A percentile compares a stretch with the other conserved stretches of the same genome.
phyloP scores from a whole-genome alignment of 2,329 filamentous ascomycete species.

The Aureobasidium sp. region DNA sequence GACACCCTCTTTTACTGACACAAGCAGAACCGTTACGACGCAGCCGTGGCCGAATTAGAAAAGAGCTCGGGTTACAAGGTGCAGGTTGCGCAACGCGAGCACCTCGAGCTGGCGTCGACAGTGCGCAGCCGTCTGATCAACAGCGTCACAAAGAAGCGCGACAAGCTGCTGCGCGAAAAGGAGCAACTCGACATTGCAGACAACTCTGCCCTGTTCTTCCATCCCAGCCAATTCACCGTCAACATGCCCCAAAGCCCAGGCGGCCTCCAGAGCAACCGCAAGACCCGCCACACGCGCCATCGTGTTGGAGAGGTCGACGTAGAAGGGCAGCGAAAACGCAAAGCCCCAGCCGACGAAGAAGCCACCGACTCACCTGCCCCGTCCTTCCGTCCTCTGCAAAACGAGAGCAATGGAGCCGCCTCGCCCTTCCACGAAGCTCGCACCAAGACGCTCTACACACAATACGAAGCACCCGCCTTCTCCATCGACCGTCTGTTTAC shows the following conservation, averaged over 20 bases:
- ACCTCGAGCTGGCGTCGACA: conserved; percentile 50
- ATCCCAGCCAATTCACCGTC: conserved; percentile 60
- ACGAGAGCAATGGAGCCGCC: conserved; percentile 41
- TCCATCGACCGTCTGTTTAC: conserved; percentile 60
- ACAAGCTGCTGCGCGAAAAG: conserved; percentile 55
- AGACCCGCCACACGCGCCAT: conserved; percentile 56
- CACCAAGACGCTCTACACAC: conserved; percentile 44
- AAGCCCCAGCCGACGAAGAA: conserved; percentile 47
- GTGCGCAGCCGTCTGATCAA: conserved; percentile 56
- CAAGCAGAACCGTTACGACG: conserved; percentile 50
- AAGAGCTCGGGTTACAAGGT: conserved; percentile 53
- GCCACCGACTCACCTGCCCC: conserved; percentile 53
- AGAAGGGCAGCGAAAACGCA: conserved; percentile 51
- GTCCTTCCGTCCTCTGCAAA: conserved; percentile 35
- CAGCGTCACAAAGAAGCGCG: conserved; percentile 50
- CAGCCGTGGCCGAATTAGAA: conserved; percentile 48
- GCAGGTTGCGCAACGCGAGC: conserved; percentile 57
- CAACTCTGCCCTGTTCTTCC: conserved; percentile 57
- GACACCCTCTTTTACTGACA: neutral
- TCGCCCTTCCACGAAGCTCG: conserved; percentile 49
- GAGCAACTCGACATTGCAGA: conserved; percentile 61
- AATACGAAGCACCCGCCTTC: conserved; percentile 53
- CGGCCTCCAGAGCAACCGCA: conserved; percentile 53
- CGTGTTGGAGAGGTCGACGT: conserved; percentile 30
- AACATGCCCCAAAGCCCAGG: conserved; percentile 58